Base-by-base conservation (phyloP, 306 rosid genomes). In the Cicer cuneatum region DNA sequence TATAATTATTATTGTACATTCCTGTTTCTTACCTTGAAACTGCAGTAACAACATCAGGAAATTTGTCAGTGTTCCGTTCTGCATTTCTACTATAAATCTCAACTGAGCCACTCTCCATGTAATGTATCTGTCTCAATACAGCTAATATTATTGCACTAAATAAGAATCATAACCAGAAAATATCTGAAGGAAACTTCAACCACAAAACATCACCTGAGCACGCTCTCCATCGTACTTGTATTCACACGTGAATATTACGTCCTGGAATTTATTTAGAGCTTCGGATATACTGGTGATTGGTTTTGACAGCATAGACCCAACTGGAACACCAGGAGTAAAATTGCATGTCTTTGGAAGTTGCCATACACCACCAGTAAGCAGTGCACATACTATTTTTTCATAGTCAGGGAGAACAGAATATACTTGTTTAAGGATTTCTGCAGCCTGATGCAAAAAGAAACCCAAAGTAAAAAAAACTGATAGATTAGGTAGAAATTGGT, bases 211-310 rank as follows among this genome's bases (percentile, higher is more conserved):
- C 80, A 94, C 99, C 97, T 94, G 97, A 43, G 96, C 99, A 78
- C 97, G 96, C 81, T 94, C 96, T 46, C 97, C 98, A 63, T 91
- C 98, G 1, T 94, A 91, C 81, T 94, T 94, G 87, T 90, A 91
- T 79, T 94, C 99, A 78, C 97, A 90, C 9, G 97, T 92, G 80
- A 91, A 91, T 76, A 88, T 95, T 51, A 86, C 82, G 78, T 84
- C 93, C 84, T 87, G 90, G 71, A 92, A 91, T 62, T 88, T 91
- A 79, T 89, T 88, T 71, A 88, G 82, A 80, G 92, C 71, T 85
- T 94, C 97, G 37, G 93, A 79, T 40, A 92, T 83, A 72, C 95
- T 86, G 67, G 88, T 94, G 43, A 92, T 89, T 70, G 99, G 86
- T 75, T 94, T 94, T 71, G 97, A 90, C 59, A 94, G 82, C 99